phyloP scores from a whole-genome alignment of 1,284 basidiomycete genomes.

The Anthracocystis setariae region DNA sequence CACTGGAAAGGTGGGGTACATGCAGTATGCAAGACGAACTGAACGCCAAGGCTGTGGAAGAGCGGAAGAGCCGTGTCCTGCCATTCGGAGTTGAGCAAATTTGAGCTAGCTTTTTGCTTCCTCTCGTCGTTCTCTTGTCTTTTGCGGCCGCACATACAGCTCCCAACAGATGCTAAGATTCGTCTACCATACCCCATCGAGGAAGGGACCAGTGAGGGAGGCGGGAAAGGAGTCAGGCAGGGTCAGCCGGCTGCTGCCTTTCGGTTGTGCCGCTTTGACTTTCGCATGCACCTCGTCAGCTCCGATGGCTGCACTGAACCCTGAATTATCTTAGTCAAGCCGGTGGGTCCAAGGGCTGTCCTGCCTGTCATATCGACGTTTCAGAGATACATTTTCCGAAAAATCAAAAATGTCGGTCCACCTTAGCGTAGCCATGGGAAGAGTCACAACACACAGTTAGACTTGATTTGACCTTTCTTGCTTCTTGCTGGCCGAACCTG shows the following conservation, averaged over 20 bases:
- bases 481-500: background rate
- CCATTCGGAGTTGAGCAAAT: constrained; percentile 17
- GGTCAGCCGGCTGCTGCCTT: constrained; percentile 13
- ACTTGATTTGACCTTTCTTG: background rate
- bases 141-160: constrained; percentile 6
- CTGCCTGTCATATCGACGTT: too few species aligned
- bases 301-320: constrained; percentile 14
- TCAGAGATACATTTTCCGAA: too few species aligned
- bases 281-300: constrained; percentile 4
- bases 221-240: constrained; percentile 1
- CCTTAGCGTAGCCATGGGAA: background rate
- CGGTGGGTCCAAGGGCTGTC: too few species aligned
- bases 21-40: background rate
- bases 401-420: too few species aligned
- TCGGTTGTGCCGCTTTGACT: background rate
- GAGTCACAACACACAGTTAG: too few species aligned
- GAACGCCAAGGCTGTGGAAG: background rate
- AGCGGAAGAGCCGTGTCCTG: background rate
- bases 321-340: constrained; percentile 5
- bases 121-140: constrained; percentile 1
- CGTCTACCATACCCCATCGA: too few species aligned
- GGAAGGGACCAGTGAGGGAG: too few species aligned
- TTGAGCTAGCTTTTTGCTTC: constrained; percentile 3
- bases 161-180: background rate
- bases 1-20: too few species aligned